phyloP scores from a whole-genome alignment of 352 stramenopile genomes.

The Pythium phragmitis region DNA sequence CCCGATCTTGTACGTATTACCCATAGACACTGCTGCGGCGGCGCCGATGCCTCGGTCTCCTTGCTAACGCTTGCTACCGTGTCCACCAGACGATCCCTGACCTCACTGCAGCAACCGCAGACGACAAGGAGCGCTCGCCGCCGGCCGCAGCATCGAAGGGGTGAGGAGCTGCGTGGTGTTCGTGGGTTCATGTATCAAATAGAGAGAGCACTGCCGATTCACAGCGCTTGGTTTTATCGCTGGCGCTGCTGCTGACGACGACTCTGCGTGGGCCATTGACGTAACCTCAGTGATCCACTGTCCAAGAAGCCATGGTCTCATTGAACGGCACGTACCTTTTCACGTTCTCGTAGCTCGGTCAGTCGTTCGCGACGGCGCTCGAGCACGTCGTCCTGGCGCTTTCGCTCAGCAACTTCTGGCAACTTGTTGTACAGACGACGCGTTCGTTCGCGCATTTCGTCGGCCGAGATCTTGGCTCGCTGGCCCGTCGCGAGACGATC shows the following conservation, averaged over 20 bases:
- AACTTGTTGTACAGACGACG: slow-evolving; percentile 64
- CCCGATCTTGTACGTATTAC: slow-evolving; percentile 62
- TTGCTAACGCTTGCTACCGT: background rate
- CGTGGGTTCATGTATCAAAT: slow-evolving; percentile 18
- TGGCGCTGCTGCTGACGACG: slow-evolving; percentile 56
- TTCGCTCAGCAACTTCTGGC: slow-evolving; percentile 69
- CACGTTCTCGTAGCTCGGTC: slow-evolving; percentile 62
- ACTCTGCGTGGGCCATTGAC: slow-evolving; percentile 26
- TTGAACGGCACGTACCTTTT: slow-evolving; percentile 43
- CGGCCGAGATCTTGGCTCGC: slow-evolving; percentile 51
- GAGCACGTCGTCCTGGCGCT: slow-evolving; percentile 72
- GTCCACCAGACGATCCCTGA: slow-evolving; percentile 48
- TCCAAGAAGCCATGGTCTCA: background rate
- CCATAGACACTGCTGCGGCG: background rate
- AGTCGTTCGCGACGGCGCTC: slow-evolving; percentile 60
- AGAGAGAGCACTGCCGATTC: slow-evolving; percentile 15
- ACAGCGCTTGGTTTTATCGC: slow-evolving; percentile 32
- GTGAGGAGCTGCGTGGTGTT: background rate
- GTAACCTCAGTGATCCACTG: background rate
- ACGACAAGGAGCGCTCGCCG: slow-evolving; percentile 17
- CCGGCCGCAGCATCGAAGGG: background rate
- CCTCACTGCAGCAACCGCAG: slow-evolving; percentile 26
- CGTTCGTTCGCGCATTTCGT: slow-evolving; percentile 72
- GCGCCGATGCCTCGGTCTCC: background rate
- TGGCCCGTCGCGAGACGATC: slow-evolving; percentile 47